Base-by-base conservation (phyloP, 2,329 filamentous ascomycete species). In the Fusarium sacchari region DNA sequence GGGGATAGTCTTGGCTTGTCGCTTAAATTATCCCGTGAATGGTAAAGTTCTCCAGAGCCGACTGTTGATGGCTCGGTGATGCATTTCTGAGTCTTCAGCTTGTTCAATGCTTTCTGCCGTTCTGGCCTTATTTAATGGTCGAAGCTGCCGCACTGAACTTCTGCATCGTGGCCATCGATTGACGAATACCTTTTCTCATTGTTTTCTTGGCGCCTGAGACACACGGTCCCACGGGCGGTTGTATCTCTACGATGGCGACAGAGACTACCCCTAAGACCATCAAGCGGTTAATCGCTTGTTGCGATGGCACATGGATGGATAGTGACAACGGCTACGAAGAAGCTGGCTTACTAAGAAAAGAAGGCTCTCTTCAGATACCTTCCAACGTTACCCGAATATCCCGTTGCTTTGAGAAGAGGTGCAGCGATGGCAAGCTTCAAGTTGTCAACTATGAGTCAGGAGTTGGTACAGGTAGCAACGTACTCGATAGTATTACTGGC, bases 361-460 rank as follows among this genome's bases (percentile, higher is more conserved):
- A 81, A 42, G 82, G 83, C n/a, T 82, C 78, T 22, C 79, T 87
- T 40, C 86, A 88, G 72, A 79, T 87, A 24, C 87, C 88, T 1
- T 90, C 88, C 56, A 91, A 91, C 69, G 88, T 91, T 46, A 90
- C 89, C 22, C 87, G 88, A 28, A 88, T 91, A 61, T 87, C 87
- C 18, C 86, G 88, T 43, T 88, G 87, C 62, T 86, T 91, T 75
- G 86, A 86, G 71, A 84, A 85, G 42, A 81, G 78, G 43, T 87
- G 86, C 75, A 81, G 77, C 39, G 87, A 90, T 76, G 86, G 86
- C 37, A 86, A 82, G 24, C 82, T 88, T 46, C 89, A 91, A 77
- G 86, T 91, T 71, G 86, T 91, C 64, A 88, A 86, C 74, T 91
- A 91, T 76, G 88, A 90, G 76, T 87, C 88, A 14, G 89, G 89